Percentiles rank a stretch among this genome's conserved stretches.
Evolutionary conservation across 75 land plant species (phyloP).

Genomic region (Larix kaempferi): DNA sequence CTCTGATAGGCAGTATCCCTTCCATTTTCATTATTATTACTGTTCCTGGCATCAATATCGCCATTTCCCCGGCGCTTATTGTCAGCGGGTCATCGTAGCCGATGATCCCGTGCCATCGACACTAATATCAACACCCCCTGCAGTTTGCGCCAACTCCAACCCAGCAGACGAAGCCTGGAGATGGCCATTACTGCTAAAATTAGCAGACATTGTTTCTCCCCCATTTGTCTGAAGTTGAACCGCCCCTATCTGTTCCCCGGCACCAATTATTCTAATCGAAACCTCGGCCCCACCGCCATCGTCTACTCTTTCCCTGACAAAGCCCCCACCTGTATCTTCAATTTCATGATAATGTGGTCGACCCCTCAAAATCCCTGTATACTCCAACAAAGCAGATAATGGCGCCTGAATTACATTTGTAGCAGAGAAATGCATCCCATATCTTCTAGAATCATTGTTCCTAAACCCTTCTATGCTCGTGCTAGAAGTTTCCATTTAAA

Average conservation of each 20-base stretch:
- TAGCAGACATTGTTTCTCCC: neutral
- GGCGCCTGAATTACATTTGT: conserved; percentile 64
- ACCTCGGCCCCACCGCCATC: conserved; percentile 58
- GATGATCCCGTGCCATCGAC: neutral
- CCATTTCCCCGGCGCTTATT: no score
- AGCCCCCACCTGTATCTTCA: conserved; percentile 16
- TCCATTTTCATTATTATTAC: conserved; percentile 6
- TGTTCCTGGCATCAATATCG: no score
- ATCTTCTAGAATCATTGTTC: conserved; percentile 31
- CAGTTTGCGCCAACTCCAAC: neutral
- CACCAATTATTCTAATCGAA: conserved; percentile 74
- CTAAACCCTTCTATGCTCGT: neutral
- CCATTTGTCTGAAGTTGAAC: conserved; percentile 6
- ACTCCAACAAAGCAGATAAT: conserved; percentile 56
- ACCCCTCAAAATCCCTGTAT: conserved; percentile 51
- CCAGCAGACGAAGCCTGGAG: no score
- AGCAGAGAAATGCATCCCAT: conserved; percentile 63
- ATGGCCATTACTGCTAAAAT: no score
- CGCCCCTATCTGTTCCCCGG: conserved; percentile 28
- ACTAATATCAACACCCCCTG: neutral
- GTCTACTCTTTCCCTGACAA: conserved; percentile 15
- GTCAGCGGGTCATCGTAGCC: no score
- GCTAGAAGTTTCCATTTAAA: conserved; percentile 1
- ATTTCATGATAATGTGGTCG: conserved; percentile 39
- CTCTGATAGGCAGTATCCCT: conserved; percentile 66